These are phyloP conservation scores for Apiospora rasikravindrae DNA, from an alignment of 2,329 filamentous ascomycete genomes.

Conservation along the genomic window DNA sequence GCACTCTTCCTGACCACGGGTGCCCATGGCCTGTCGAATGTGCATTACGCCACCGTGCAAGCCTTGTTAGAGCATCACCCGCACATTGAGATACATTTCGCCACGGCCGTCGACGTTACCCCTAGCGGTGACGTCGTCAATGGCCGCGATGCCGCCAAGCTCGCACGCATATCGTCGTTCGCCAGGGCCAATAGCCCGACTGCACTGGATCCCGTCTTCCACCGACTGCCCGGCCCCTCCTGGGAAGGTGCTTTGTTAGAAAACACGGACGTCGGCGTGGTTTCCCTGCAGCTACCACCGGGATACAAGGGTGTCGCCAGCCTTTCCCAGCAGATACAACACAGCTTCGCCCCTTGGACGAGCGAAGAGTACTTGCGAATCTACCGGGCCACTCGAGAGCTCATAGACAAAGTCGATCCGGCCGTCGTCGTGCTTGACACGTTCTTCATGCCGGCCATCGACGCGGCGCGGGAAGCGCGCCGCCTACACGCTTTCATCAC, in stretches of 20 bases:
- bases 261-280: background rate
- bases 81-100: background rate
- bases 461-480: background rate
- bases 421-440: conserved; percentile 3
- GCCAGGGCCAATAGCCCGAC: background rate
- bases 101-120: background rate
- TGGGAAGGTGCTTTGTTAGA: background rate
- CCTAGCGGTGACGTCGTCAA: background rate
- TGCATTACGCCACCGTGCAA: background rate
- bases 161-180: background rate
- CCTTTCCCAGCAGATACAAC: background rate
- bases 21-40: background rate
- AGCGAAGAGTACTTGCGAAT: background rate
- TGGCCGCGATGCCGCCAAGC: background rate
- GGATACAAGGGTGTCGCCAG: background rate
- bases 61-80: background rate
- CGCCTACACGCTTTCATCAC: background rate
- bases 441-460: background rate
- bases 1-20: background rate
- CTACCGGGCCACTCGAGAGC: too few relatives aligned
- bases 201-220: background rate
- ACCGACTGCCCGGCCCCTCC: background rate
- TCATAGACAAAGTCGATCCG: background rate
- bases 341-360: background rate
- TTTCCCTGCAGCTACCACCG: background rate